Percentiles rank a stretch among this genome's conserved stretches.
These are phyloP conservation scores for Oryza rufipogon DNA, from an alignment of 176 grass and related monocot species.

Conservation along the genomic window DNA sequence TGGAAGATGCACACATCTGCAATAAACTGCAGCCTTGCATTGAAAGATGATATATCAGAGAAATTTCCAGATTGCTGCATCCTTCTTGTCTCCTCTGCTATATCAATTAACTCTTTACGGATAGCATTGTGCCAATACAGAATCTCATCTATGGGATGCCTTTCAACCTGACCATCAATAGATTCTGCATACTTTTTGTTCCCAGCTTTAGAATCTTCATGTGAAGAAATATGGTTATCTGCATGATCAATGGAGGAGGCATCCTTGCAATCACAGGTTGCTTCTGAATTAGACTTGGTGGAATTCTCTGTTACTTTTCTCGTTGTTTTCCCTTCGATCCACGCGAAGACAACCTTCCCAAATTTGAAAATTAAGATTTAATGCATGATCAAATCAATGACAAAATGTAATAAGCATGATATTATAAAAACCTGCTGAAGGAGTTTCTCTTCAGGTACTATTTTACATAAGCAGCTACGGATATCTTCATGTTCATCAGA, in stretches of 20 bases:
- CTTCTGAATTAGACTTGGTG: constrained; percentile 29
- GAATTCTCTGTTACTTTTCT: constrained; percentile 38
- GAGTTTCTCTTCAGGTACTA: constrained; percentile 95
- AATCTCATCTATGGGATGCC: constrained; percentile 94
- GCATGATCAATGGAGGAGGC: constrained; percentile 33
- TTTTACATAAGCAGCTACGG: constrained; percentile 72
- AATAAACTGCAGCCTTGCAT: constrained; percentile 88
- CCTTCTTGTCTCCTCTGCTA: constrained; percentile 83
- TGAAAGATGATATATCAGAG: constrained; percentile 89
- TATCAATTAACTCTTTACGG: constrained; percentile 77
- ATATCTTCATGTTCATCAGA: constrained; percentile 82
- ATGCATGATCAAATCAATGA: constrained; percentile 24
- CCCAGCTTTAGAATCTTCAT: constrained; percentile 51
- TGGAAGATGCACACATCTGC: constrained; percentile 99
- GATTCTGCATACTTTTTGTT: constrained; percentile 61
- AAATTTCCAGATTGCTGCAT: constrained; percentile 82
- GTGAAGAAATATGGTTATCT: constrained; percentile 43
- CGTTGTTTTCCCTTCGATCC: constrained; percentile 71
- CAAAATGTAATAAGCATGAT: constrained; percentile 24
- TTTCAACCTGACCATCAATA: constrained; percentile 36
- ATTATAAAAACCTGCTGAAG: constrained; percentile 76
- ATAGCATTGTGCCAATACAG: constrained; percentile 97
- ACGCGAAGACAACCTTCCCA: constrained; percentile 85
- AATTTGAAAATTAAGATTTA: constrained; percentile 45
- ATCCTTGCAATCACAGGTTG: constrained; percentile 31